Evolutionary conservation across 768 basidiomycete genomes (phyloP).

Genomic region (Lentinula boryana): DNA sequence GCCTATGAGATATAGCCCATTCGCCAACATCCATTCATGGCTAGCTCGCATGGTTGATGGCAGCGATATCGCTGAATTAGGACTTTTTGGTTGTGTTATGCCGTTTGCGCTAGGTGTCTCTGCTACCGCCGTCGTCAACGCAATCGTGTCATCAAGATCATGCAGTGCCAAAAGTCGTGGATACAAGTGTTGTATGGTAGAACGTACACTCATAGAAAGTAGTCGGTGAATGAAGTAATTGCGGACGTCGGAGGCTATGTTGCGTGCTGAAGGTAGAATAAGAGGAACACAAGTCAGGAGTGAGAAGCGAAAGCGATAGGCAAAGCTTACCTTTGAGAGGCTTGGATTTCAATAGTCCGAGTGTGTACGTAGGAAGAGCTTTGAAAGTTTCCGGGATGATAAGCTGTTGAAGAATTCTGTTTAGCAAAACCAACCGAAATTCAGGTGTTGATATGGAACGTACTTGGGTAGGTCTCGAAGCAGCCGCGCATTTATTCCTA

Average conservation of each 20-base stretch:
- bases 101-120: conserved; percentile 25
- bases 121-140: conserved; percentile 61
- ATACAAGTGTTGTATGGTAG: conserved; percentile 76
- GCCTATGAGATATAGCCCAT: conserved; percentile 95
- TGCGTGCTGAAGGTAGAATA: conserved; percentile 47
- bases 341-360: conserved; percentile 84
- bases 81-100: neutral
- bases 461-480: conserved; percentile 76
- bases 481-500: conserved; percentile 79
- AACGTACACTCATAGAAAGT: conserved; percentile 61
- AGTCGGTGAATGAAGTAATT: conserved; percentile 79
- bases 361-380: conserved; percentile 72
- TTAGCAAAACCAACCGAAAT: neutral
- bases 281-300: neutral
- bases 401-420: conserved; percentile 41
- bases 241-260: conserved; percentile 91
- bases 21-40: conserved; percentile 81
- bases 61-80: conserved; percentile 17
- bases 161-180: conserved; percentile 87
- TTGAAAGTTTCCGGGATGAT: conserved; percentile 94
- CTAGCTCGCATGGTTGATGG: conserved; percentile 80
- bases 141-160: conserved; percentile 66
- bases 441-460: conserved; percentile 11
- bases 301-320: neutral
- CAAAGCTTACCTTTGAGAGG: conserved; percentile 75